Base-by-base conservation (phyloP, 139 green algal species). In the Closterium sp. region DNA sequence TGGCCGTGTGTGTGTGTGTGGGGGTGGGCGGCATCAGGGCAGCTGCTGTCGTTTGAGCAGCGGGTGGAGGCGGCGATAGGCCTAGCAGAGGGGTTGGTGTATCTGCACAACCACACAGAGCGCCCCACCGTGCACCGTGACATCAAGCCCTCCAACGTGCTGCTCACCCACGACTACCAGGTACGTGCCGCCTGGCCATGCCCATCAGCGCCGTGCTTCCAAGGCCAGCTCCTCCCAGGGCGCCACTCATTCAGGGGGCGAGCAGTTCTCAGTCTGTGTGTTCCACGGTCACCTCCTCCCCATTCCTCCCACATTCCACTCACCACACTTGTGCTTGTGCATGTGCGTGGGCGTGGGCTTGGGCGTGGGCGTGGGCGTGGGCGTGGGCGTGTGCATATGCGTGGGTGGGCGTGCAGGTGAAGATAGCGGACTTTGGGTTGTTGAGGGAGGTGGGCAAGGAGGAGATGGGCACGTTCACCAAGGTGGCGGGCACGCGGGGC, bases 91-190 rank as follows among this genome's bases (percentile, higher is more conserved):
- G 88, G 88, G 42, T n/a, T 91, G 32, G 29, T 30, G 32, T 91
- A 91, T 90, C 91, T 96, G 42, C 95, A 96, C 85, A 91, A 84
- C 45, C 21, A 42, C n/a, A 42, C 86, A 0, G 30, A 89, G 29
- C 29, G 21, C 24, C 32, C 88, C 27, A 86, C 94, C 92, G 31
- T 96, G 19, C 95, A 96, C 86, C 34, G 95, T 13, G 94, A 96
- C 88, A 79, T 96, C 79, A 96, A 95, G 70, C 91, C 94, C 27
- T 38, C 30, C 38, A 96, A 96, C 89, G 93, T 96, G 17, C 89
- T 96, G 32, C 88, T 96, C 62, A 94, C 95, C 27, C 0, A 21
- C 1, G 30, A 89, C 29, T 31, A 32, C 85, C 85, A 87, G 28
- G 85, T 87, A 31, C 13, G 10, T 28, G 38, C 38, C 27, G 0